phyloP scores from a whole-genome alignment of 306 rosid species.

The Prosopis cineraria region DNA sequence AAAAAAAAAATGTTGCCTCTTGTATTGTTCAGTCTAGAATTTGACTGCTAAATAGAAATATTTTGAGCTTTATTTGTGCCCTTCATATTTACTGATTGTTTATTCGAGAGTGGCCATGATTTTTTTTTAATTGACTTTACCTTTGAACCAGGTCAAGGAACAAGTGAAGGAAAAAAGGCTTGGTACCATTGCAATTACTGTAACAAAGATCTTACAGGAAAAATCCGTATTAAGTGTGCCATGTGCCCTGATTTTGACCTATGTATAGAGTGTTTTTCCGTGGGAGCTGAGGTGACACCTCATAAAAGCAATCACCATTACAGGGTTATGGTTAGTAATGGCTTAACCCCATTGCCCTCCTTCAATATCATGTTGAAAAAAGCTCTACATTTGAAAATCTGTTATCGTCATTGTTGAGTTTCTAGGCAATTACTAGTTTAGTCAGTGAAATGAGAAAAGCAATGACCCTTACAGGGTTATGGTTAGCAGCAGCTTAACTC shows the following conservation, averaged over 20 bases:
- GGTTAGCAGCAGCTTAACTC: constrained; percentile 55
- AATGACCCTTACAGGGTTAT: constrained; percentile 88
- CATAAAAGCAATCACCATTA: constrained; percentile 91
- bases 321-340: constrained; percentile 85
- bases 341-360: constrained; percentile 2
- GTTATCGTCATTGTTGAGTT: constrained; percentile 11
- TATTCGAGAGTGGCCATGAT: constrained; percentile 7
- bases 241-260: constrained; percentile 95
- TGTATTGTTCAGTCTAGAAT: neutral
- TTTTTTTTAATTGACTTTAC: constrained; percentile 1
- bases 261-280: constrained; percentile 93
- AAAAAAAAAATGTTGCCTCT: neutral
- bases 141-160: constrained; percentile 71
- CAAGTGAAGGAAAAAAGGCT: constrained; percentile 85
- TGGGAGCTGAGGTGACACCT: constrained; percentile 93
- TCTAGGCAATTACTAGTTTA: neutral
- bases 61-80: neutral
- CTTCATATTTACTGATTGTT: neutral
- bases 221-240: constrained; percentile 89
- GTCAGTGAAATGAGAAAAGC: constrained; percentile 56
- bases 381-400: neutral
- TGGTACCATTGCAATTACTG: constrained; percentile 97
- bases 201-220: constrained; percentile 94
- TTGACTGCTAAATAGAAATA: neutral
- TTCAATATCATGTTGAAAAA: neutral